Conservation (phyloP, 805 yeast genomes). For the Kuraishia ogatae region DNA sequence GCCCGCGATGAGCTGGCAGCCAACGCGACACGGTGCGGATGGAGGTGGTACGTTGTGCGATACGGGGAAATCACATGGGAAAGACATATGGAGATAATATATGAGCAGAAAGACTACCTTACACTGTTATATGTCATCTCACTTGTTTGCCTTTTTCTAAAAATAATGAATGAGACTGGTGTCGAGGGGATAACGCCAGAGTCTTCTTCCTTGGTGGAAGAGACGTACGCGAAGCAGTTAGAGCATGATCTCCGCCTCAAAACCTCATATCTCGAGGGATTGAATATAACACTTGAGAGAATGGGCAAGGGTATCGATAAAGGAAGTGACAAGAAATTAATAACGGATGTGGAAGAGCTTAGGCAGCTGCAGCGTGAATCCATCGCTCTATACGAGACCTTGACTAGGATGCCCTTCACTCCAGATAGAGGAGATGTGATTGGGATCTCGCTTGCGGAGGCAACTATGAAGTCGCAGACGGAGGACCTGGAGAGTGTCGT, state of each 20-base stretch:
- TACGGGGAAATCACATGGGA: not conserved
- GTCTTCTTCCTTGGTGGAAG: not conserved
- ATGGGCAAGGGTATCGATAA: not conserved
- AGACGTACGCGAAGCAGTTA: not conserved
- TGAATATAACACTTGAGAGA: not conserved
- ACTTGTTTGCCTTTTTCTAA: not conserved
- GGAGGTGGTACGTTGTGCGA: not conserved
- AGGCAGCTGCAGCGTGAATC: constrained; percentile 6
- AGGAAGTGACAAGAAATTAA: not conserved
- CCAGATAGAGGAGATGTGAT: constrained; percentile 20
- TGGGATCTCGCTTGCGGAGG: constrained; percentile 17
- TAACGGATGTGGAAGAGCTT: constrained; percentile 1
- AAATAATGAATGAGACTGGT: not conserved
- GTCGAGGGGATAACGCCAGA: not conserved
- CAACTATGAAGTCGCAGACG: constrained; percentile 7
- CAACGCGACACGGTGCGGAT: not conserved
- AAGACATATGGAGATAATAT: not conserved
- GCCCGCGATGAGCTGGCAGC: not conserved
- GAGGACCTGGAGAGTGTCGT: constrained; percentile 5
- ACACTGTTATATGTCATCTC: not conserved
- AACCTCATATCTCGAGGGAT: not conserved
- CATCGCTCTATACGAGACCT: constrained; percentile 15
- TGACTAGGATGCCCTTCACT: constrained; percentile 17
- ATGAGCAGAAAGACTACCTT: not conserved
- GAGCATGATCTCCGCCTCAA: not conserved